Percentiles rank a stretch among this genome's conserved stretches.
Evolutionary conservation across 345 rosid genomes (phyloP).

Genomic region (Salix udensis): DNA sequence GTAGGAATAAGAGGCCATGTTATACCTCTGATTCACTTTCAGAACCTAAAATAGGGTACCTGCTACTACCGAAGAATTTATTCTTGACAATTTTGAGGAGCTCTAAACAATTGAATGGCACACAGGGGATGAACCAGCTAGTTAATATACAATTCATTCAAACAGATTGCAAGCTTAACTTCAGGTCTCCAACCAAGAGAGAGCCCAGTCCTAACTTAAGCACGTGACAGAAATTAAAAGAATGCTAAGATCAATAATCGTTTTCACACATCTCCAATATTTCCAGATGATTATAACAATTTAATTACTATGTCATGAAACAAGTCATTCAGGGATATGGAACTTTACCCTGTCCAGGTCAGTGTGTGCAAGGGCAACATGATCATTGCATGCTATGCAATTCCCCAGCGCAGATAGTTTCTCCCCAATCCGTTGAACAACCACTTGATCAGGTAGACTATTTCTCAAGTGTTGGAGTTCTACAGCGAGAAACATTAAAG

Average conservation of each 20-base stretch:
- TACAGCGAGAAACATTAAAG: slow-evolving; percentile 22
- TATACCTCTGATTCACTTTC: background rate
- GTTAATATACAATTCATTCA: background rate
- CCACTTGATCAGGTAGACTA: slow-evolving; percentile 87
- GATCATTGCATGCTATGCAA: slow-evolving; percentile 93
- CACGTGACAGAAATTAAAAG: background rate
- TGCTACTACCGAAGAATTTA: background rate
- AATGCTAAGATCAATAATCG: background rate
- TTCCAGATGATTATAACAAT: background rate
- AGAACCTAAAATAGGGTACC: background rate
- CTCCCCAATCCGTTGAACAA: slow-evolving; percentile 90
- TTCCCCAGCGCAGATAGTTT: slow-evolving; percentile 91
- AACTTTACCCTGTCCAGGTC: slow-evolving; percentile 68
- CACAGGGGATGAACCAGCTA: background rate
- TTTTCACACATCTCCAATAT: background rate
- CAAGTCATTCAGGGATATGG: background rate
- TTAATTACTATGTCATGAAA: background rate
- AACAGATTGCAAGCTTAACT: background rate
- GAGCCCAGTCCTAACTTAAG: background rate
- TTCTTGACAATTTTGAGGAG: no score
- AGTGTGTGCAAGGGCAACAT: slow-evolving; percentile 91
- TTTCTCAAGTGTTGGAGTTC: slow-evolving; percentile 95
- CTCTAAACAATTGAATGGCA: no score
- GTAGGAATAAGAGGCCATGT: background rate
- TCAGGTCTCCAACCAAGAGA: background rate